Evolutionary conservation across 257 asterid species (phyloP).

Genomic region (Fraxinus pennsylvanica): DNA sequence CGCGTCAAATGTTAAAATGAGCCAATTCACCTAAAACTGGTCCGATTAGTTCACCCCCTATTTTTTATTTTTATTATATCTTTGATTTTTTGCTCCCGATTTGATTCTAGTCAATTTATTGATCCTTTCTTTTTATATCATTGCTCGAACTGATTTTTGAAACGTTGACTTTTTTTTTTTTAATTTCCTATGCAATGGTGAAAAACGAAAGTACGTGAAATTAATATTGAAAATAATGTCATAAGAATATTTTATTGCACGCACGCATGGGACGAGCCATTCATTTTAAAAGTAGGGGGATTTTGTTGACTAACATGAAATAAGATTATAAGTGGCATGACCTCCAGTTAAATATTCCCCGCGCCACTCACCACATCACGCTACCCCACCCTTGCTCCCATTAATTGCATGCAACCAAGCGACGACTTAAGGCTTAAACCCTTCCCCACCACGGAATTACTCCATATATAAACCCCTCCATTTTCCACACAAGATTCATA

Average conservation of each 20-base stretch:
- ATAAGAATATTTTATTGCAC: not conserved
- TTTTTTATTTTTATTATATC: no score
- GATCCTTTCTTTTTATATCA: not conserved
- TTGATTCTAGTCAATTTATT: no score
- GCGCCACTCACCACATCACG: not conserved
- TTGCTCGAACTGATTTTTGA: not conserved
- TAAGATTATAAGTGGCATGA: not conserved
- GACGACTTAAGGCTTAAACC: constrained; percentile 9
- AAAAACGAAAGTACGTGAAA: no score
- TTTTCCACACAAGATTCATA: not conserved
- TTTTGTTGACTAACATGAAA: not conserved
- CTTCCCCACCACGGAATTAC: constrained; percentile 1
- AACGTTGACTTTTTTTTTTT: no score
- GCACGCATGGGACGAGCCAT: not conserved
- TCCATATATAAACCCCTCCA: constrained; percentile 27
- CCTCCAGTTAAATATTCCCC: not conserved
- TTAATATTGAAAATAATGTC: no score
- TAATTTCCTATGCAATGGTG: not conserved
- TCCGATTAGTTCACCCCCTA: no score
- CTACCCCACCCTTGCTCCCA: not conserved
- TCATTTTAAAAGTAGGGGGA: no score
- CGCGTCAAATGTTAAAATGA: no score
- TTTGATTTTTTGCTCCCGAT: no score
- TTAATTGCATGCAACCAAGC: constrained; percentile 28
- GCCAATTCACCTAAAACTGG: not conserved